phyloP scores from a whole-genome alignment of 2,329 filamentous ascomycete species.

The Aureobasidium sp. region DNA sequence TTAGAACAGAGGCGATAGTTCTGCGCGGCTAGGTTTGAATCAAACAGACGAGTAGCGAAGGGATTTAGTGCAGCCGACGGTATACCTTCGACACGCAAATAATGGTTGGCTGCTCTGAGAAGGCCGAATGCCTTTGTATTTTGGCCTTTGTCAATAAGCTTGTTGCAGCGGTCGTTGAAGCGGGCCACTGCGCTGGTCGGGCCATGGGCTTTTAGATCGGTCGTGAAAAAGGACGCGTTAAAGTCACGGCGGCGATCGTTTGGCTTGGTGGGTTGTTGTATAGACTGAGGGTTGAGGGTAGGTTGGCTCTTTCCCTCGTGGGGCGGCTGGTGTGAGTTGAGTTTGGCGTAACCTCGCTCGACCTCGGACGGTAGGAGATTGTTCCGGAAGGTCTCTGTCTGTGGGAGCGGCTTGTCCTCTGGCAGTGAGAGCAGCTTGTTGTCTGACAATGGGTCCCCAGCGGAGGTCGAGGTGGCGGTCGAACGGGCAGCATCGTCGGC shows the following conservation, averaged over 20 bases:
- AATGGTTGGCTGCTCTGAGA: neutral
- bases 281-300: neutral
- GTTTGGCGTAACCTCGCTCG: constrained; percentile 9
- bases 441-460: neutral
- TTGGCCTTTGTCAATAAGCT: neutral
- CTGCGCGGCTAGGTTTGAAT: neutral
- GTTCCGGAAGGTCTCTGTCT: neutral
- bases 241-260: too few species aligned
- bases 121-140: neutral
- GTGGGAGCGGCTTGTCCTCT: neutral
- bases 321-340: neutral
- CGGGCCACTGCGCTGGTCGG: neutral
- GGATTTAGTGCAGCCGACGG: neutral
- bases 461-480: neutral
- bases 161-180: neutral
- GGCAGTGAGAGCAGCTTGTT: neutral
- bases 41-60: neutral
- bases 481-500: neutral
- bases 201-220: neutral
- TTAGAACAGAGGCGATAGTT: neutral
- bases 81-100: neutral
- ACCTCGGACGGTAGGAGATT: constrained; percentile 3
- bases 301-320: neutral
- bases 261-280: neutral
- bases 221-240: neutral